Percentiles rank a stretch among this genome's conserved stretches.
Evolutionary conservation across 73 alveolate genomes (phyloP).

Genomic region (Tetrahymena elliotti): DNA sequence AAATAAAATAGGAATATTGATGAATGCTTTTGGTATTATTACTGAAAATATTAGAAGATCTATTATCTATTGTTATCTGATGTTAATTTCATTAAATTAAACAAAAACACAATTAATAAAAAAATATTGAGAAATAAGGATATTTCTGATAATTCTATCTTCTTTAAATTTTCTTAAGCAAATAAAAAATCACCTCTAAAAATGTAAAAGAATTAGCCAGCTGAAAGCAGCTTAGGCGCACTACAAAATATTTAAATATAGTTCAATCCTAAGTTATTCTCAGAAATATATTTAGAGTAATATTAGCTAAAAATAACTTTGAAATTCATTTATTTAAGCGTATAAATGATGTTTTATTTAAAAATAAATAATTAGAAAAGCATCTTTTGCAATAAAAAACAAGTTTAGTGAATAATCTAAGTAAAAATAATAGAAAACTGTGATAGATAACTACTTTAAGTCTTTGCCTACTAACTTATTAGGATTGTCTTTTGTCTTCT

Average conservation of each 20-base stretch:
- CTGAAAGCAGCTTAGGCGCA: not conserved
- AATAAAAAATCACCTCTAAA: too few species aligned
- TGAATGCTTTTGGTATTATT: too few species aligned
- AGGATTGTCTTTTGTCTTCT: not conserved
- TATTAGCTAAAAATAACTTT: not conserved
- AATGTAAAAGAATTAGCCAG: not conserved
- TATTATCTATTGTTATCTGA: not conserved
- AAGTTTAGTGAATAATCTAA: not conserved
- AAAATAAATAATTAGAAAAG: not conserved
- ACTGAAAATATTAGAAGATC: not conserved
- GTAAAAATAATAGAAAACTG: not conserved
- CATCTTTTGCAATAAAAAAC: not conserved
- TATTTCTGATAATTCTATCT: not conserved
- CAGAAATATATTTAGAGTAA: not conserved
- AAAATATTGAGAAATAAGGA: not conserved
- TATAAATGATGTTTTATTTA: too few species aligned
- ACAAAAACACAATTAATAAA: too few species aligned
- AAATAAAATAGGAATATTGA: too few species aligned
- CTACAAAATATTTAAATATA: too few species aligned
- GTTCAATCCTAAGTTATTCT: not conserved
- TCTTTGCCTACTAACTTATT: not conserved
- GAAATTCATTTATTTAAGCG: too few species aligned
- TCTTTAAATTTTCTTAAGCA: not conserved
- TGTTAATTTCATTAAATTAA: not conserved
- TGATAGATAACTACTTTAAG: not conserved